phyloP scores from a whole-genome alignment of 768 basidiomycete species.

The Leucosporidium creatinivorum region DNA sequence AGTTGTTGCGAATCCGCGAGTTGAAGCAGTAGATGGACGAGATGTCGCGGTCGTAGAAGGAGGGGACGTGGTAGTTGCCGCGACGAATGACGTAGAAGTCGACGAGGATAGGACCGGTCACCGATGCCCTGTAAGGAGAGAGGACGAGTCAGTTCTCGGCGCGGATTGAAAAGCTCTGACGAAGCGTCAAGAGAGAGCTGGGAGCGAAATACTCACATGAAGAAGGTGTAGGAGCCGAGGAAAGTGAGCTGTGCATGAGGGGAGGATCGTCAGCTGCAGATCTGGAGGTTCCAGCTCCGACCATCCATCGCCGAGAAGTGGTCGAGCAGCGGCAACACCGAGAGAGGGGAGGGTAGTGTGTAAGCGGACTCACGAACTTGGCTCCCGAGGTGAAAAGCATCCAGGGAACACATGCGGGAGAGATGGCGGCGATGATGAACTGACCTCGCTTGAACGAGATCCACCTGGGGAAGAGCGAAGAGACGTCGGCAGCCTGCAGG shows the following conservation, averaged over 20 bases:
- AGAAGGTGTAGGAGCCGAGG: not conserved
- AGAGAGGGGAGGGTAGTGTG: not conserved
- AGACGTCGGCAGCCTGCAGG: not conserved
- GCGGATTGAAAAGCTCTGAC: too few species aligned
- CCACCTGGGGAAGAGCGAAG: not conserved
- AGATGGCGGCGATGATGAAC: not conserved
- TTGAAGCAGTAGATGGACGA: not conserved
- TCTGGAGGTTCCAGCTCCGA: too few species aligned
- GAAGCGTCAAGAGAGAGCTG: too few species aligned
- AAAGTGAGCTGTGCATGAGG: not conserved
- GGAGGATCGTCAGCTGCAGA: not conserved
- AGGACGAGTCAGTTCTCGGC: too few species aligned
- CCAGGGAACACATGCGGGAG: not conserved
- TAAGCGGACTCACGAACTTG: not conserved
- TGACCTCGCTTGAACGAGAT: not conserved
- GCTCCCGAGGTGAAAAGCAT: not conserved
- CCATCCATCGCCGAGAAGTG: too few species aligned
- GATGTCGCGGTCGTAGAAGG: not conserved
- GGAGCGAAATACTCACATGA: not conserved
- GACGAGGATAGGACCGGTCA: not conserved
- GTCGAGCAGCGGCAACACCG: not conserved
- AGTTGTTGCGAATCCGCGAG: not conserved
- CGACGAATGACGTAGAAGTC: not conserved
- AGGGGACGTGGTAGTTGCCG: not conserved
- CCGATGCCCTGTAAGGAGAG: not conserved